Evolutionary conservation across 176 grass and related monocot species (phyloP), one percentile per base, ranked within the genome.

Genomic region (Carex myosuroides): DNA sequence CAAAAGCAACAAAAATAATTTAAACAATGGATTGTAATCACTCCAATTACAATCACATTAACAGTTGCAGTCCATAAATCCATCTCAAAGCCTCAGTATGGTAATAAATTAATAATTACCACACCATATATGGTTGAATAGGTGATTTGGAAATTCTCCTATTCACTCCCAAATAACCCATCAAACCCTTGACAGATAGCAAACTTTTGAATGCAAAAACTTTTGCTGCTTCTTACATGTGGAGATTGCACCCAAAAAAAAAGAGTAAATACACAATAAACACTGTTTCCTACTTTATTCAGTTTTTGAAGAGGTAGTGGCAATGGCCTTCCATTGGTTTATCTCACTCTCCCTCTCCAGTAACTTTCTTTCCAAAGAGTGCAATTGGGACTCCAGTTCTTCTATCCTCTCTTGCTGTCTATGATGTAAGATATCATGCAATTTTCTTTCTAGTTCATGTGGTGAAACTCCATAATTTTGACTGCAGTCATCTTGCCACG

Each of bases 321-420:
- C 30, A 82, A 82, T 64, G 35, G 13, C 33, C 32, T 81, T 81
- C 79, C 79, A 81, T 64, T 4, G 79, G 26, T 41, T 63, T 41
- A 61, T 81, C 57, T 81, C 57, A 22, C 12, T 60, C 17, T 82
- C 80, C 29, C 44, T 82, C 63, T 64, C 80, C 21, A 67, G 41
- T 53, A 82, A 61, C 24, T 82, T 52, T 32, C 41, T 82, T 33
- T 82, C 61, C 80, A 82, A 82, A 33, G 26, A 50, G 5, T 64
- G 37, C 80, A 82, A 66, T 11, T 82, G 80, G 26, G 13, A 82
- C 61, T 82, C 80, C 39, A 82, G 80, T 82, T 82, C 60, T 53
- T 83, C 26, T 50, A 83, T 83, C 63, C 80, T 83, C 62, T 68
- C 80, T 67, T 67, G 59, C n/a, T 83, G 80, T 53, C 61, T 83